Conservation (phyloP, 2,329 filamentous ascomycete species). For the Colletotrichum graminicola region DNA sequence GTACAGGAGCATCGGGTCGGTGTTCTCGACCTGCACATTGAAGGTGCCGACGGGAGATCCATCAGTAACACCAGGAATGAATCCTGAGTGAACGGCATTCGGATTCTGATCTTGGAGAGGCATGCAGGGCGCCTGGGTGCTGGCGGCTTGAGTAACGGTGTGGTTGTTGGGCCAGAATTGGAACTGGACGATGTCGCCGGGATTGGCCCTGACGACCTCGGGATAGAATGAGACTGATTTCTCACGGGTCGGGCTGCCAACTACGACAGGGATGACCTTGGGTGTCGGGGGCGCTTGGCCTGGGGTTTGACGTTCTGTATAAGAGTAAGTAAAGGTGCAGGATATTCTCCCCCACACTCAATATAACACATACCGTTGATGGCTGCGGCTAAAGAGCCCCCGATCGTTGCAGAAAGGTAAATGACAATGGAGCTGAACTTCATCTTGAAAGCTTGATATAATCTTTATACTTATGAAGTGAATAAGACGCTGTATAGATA, state of each 20-base stretch:
- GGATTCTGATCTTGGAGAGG: conserved; percentile 52
- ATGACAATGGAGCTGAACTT: conserved; percentile 24
- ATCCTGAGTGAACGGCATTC: conserved; percentile 54
- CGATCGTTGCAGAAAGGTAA: conserved; percentile 18
- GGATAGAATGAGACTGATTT: conserved; percentile 58
- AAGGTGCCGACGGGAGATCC: conserved; percentile 58
- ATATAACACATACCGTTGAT: conserved; percentile 5
- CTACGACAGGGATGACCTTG: conserved; percentile 61
- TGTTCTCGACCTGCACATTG: conserved; percentile 58
- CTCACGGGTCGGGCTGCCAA: conserved; percentile 65
- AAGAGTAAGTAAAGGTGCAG: background rate
- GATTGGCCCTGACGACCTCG: conserved; percentile 50
- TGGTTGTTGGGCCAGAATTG: conserved; percentile 59
- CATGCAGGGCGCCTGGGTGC: conserved; percentile 59
- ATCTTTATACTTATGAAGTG: background rate
- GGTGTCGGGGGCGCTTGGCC: conserved; percentile 27
- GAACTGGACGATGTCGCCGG: conserved; percentile 57
- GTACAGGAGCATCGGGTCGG: conserved; percentile 63
- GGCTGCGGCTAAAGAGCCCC: conserved; percentile 21
- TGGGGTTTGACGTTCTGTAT: conserved; percentile 32
- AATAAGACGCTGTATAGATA: background rate
- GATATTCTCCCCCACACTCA: background rate
- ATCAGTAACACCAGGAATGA: conserved; percentile 54
- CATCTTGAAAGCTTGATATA: conserved; percentile 8
- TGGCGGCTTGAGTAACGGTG: conserved; percentile 57